These are phyloP conservation scores for Oxalis stricta DNA, from an alignment of 441 rosid species.

Conservation along the genomic window DNA sequence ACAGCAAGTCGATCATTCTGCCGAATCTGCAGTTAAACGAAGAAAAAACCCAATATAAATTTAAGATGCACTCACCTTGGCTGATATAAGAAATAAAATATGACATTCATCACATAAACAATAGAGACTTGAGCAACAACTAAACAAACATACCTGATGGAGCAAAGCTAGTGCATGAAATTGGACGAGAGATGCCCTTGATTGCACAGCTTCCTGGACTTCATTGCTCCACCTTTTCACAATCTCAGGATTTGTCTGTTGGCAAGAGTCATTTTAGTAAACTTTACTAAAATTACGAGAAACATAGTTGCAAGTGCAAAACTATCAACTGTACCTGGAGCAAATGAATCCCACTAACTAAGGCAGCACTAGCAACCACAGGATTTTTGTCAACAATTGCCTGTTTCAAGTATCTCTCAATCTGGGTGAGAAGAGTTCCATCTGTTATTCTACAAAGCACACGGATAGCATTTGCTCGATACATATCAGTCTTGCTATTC, in stretches of 20 bases:
- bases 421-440: conserved; percentile 85
- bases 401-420: conserved; percentile 94
- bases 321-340: conserved; percentile 48
- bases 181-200: conserved; percentile 94
- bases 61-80: too few species aligned
- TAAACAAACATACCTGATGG: conserved; percentile 49
- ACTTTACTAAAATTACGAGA: not conserved
- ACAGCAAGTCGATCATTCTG: conserved; percentile 96
- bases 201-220: conserved; percentile 96
- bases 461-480: conserved; percentile 94
- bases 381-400: conserved; percentile 99
- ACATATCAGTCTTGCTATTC: conserved; percentile 98
- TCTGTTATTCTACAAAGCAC: conserved; percentile 92
- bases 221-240: conserved; percentile 99
- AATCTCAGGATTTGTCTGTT: conserved; percentile 89
- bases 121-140: not conserved
- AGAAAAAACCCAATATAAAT: not conserved
- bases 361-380: conserved; percentile 96
- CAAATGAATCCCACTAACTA: conserved; percentile 96
- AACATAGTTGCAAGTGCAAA: not conserved
- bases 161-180: conserved; percentile 94
- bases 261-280: conserved; percentile 7
- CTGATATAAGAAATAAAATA: too few species aligned
- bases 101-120: too few species aligned
- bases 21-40: conserved; percentile 49